Evolutionary conservation across 23 red algal species (phyloP).

Genomic region (Gracilariopsis chorda): DNA sequence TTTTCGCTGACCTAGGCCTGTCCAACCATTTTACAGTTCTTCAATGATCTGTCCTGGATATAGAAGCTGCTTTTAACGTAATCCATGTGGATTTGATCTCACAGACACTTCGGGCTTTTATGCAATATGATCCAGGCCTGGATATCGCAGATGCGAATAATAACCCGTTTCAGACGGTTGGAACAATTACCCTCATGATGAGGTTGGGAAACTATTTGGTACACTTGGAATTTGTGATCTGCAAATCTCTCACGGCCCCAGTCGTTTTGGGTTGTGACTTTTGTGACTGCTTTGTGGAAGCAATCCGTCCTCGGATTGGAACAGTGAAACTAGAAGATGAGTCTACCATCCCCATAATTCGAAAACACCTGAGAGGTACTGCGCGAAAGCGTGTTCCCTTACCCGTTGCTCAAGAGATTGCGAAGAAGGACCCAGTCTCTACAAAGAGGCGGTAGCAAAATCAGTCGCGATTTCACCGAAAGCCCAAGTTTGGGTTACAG

Average conservation of each 20-base stretch:
- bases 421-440: neutral
- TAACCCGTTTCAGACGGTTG: neutral
- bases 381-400: neutral
- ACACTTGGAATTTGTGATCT: neutral
- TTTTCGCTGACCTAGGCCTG: neutral
- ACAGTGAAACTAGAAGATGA: neutral
- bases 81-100: neutral
- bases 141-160: conserved; percentile 12
- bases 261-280: neutral
- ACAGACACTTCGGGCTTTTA: neutral
- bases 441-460: neutral
- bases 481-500: neutral
- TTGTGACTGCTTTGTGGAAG: neutral
- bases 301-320: neutral
- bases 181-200: neutral
- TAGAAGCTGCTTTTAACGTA: neutral
- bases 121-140: neutral
- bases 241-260: neutral
- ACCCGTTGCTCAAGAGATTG: neutral
- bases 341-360: neutral
- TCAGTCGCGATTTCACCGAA: neutral
- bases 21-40: neutral
- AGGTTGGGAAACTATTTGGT: neutral
- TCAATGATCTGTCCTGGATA: neutral
- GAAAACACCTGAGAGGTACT: neutral